Evolutionary conservation across 2,329 filamentous ascomycete genomes (phyloP), one percentile per base, ranked within the genome.

Genomic region (Pseudocercospora fijiensis): DNA sequence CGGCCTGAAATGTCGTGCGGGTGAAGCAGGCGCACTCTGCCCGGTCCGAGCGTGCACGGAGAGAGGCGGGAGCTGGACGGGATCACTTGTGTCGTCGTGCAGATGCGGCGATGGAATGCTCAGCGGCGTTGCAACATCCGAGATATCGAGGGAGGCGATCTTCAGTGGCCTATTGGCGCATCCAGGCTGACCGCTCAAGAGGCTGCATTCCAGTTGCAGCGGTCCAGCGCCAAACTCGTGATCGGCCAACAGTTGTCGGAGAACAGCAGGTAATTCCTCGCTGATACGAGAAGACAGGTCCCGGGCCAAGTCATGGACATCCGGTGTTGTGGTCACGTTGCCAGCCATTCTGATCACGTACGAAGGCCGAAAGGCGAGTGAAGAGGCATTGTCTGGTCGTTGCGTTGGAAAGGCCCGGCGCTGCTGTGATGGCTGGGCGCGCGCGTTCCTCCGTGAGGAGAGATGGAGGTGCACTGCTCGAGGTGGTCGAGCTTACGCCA

Each of bases 201-300:
- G 60, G 41, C 62, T 67, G 58, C 67, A 69, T 61, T 69, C 65
- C 27, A 69, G 53, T 24, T 66, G 67, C n/a, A 69, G 58, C 33
- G 58, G 60, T n/a, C 65, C 67, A 33, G 43, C 60, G 11, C 58
- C 55, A 18, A 63, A 45, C 18, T 62, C 59, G 30, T 64, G 65
- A 49, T 60, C 57, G 22, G 56, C 51, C 30, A 69, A 57, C 20
- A 69, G 33, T 24, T 60, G 65, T n/a, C 61, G 57, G 16, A 69
- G 61, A 28, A 69, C 58, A 4, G 37, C 18, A 18, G 67, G 67
- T 22, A 69, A 52, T 24, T 67, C 62, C 28, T 65, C 59, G 18
- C 57, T 65, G 53, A 69, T 69, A 18, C 67, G 62, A n/a, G 59
- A 57, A 10, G 63, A 63, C 26, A 69, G 64, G 24, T 67, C 65